Evolutionary conservation across 352 stramenopile genomes (phyloP).

Genomic region (Phytophthora pistaciae): DNA sequence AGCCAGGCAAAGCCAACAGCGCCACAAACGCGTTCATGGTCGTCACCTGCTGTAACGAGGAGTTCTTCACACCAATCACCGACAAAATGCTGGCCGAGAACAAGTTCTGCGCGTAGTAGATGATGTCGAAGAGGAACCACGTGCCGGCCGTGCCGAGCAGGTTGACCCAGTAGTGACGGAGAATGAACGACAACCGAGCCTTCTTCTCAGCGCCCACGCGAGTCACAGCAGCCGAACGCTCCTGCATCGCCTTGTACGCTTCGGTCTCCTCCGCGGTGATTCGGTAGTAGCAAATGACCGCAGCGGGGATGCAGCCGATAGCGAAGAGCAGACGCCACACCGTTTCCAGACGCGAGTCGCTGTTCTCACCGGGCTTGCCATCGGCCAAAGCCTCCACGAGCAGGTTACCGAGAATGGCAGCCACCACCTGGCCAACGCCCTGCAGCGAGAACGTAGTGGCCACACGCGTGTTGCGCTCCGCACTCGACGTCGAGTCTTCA

Average conservation of each 20-base stretch:
- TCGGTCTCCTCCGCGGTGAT: conserved; percentile 63
- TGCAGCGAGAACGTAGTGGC: conserved; percentile 73
- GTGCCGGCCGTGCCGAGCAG: conserved; percentile 72
- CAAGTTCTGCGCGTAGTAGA: conserved; percentile 80
- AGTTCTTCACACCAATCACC: conserved; percentile 54
- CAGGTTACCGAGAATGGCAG: conserved; percentile 63
- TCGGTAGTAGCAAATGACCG: conserved; percentile 59
- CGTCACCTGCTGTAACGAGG: conserved; percentile 55
- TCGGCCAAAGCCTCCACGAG: conserved; percentile 53
- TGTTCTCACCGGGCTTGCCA: conserved; percentile 45
- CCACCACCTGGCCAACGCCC: conserved; percentile 55
- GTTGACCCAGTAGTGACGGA: conserved; percentile 48
- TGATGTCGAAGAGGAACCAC: conserved; percentile 89
- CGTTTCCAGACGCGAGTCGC: conserved; percentile 47
- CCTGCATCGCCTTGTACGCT: conserved; percentile 49
- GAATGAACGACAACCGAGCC: conserved; percentile 44
- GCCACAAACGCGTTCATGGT: conserved; percentile 63
- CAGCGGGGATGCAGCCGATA: conserved; percentile 53
- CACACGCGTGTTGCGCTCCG: conserved; percentile 54
- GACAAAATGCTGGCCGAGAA: conserved; percentile 74
- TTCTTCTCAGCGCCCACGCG: conserved; percentile 16
- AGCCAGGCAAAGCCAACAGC: conserved; percentile 76
- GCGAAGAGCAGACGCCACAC: conserved; percentile 69
- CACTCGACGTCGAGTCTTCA: conserved; percentile 58
- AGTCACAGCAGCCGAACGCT: conserved; percentile 2